Evolutionary conservation across 129 eudicot genomes (phyloP), one percentile per base, ranked within the genome.

Genomic region (Apium graveolens): DNA sequence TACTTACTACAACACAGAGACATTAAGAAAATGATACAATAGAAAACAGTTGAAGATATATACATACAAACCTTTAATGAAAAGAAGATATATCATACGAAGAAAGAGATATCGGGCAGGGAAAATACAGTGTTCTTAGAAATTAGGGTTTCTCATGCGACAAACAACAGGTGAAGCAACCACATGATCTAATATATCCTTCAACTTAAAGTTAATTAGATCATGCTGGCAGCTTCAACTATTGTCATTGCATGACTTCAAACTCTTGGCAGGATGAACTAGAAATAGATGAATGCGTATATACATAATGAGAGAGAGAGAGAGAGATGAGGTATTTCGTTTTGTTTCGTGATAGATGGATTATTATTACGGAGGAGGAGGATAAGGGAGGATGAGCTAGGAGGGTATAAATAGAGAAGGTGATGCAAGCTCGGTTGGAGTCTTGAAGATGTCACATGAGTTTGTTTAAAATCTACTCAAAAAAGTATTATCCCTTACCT

Each of bases 191-290:
- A 80, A 85, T 85, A 60, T 81, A 44, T 49, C 71, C 88, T 74
- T 82, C 73, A 11, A 73, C 29, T n/a, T 39, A 39, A 66, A 69
- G 70, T 76, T 66, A 21, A 71, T 85, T 74, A 85, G 88, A 85
- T 85, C 88, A 85, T 81, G 88, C 88, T 85, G 88, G 88, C 88
- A 85, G 88, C 88, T 85, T 85, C 88, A 85, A 78, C 88, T 78
- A 78, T 66, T 75, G 78, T 24, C 60, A 82, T 71, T 75, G 82
- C 81, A 81, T 79, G 85, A 32, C 42, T 68, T 16, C 1, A 1
- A 68, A 14, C 13, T 14, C 42, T 32, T 21, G 16, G 3, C 39
- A 13, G 31, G 8, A 62, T 62, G 13, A n/a, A 7, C 31, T 9
- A 7, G 62, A 20, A 6, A 21, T 21, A 20, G 11, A 53, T 21